Conservation (phyloP, 257 asterid species). For the Knoxia roxburghii region DNA sequence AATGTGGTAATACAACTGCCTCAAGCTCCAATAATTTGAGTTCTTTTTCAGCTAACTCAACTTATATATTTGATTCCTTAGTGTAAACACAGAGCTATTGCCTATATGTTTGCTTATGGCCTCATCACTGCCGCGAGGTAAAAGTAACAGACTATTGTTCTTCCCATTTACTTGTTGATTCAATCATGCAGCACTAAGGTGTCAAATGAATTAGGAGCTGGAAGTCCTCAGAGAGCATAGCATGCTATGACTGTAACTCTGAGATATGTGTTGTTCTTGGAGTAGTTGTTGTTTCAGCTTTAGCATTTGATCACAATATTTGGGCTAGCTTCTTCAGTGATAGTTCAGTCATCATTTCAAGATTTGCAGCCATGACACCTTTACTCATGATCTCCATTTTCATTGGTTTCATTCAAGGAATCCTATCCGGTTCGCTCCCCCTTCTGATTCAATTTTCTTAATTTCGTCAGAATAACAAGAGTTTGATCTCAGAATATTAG, state of each 20-base stretch:
- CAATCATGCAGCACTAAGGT: conserved; percentile 65
- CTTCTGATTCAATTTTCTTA: background rate
- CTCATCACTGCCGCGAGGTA: conserved; percentile 84
- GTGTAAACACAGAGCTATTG: conserved; percentile 35
- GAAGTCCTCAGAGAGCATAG: conserved; percentile 52
- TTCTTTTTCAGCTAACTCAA: background rate
- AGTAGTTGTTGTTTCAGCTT: conserved; percentile 29
- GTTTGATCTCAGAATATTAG: no score
- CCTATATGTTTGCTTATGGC: conserved; percentile 59
- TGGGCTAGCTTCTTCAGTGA: conserved; percentile 72
- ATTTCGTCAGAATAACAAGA: no score
- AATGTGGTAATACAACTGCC: conserved; percentile 57
- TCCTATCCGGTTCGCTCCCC: conserved; percentile 50
- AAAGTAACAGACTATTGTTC: background rate
- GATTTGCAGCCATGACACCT: conserved; percentile 58
- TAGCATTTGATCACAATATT: conserved; percentile 43
- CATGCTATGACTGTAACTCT: conserved; percentile 60
- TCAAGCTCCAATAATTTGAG: background rate
- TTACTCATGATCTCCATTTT: conserved; percentile 42
- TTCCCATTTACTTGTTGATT: no score
- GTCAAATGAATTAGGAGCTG: conserved; percentile 78
- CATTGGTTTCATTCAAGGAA: conserved; percentile 54
- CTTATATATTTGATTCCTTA: background rate
- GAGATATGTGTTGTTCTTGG: conserved; percentile 42
- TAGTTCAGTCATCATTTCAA: conserved; percentile 38